phyloP scores from a whole-genome alignment of 2,329 filamentous ascomycete genomes.

The Orbilia oligospora region DNA sequence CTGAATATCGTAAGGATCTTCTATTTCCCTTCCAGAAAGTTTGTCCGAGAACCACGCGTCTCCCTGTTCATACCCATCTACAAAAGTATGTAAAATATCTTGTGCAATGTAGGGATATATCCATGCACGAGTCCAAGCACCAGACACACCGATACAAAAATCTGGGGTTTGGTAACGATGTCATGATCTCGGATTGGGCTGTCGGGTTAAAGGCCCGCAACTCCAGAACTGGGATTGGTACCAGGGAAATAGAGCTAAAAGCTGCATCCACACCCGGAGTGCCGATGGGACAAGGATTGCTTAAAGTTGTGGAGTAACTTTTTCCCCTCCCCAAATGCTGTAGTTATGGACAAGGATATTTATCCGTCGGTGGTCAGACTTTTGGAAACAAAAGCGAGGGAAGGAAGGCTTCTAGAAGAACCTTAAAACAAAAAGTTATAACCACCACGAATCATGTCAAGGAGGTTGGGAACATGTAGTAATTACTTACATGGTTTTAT shows the following conservation, averaged over 20 bases:
- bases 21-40: slow-evolving; percentile 7
- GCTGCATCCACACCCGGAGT: background rate
- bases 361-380: slow-evolving; percentile 48
- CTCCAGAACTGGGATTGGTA: slow-evolving; percentile 38
- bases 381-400: background rate
- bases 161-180: slow-evolving; percentile 50
- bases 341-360: slow-evolving; percentile 36
- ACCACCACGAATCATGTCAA: slow-evolving; percentile 17
- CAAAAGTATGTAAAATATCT: background rate
- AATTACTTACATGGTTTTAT: background rate
- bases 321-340: background rate
- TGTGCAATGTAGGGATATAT: background rate
- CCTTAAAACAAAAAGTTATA: slow-evolving; percentile 13
- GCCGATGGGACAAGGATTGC: slow-evolving; percentile 1
- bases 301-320: slow-evolving; percentile 1
- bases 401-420: slow-evolving; percentile 48
- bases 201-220: slow-evolving; percentile 53
- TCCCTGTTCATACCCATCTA: slow-evolving; percentile 31
- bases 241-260: slow-evolving; percentile 32
- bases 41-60: slow-evolving; percentile 43
- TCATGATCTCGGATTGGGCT: slow-evolving; percentile 45
- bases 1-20: slow-evolving; percentile 32
- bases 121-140: background rate
- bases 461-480: slow-evolving; percentile 1
- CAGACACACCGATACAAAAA: slow-evolving; percentile 20